Conservation (phyloP, 2,329 filamentous ascomycete genomes). For the Monosporascus sp. region DNA sequence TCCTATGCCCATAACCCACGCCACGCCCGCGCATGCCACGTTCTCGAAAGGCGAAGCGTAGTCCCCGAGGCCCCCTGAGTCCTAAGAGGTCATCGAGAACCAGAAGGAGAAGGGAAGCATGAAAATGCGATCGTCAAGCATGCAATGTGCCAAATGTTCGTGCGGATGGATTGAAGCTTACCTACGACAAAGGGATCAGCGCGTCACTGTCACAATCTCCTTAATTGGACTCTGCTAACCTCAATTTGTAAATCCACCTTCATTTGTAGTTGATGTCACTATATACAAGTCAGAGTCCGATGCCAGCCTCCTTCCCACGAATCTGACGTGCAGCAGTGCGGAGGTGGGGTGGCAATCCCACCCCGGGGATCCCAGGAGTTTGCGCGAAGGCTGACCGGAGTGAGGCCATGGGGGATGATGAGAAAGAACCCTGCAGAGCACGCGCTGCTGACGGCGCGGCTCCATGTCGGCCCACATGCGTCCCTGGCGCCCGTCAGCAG, state of each 20-base stretch:
- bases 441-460: background rate
- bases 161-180: background rate
- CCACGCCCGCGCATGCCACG: too few species aligned
- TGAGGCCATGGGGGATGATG: too few species aligned
- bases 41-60: too few species aligned
- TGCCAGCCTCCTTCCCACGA: background rate
- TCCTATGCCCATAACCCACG: too few species aligned
- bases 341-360: background rate
- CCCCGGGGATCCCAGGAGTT: background rate
- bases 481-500: background rate
- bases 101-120: background rate
- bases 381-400: too few species aligned
- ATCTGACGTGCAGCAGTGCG: background rate
- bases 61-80: background rate
- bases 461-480: background rate
- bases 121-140: background rate
- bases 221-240: background rate
- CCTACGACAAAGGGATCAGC: background rate
- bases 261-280: background rate
- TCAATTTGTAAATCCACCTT: background rate
- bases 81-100: background rate
- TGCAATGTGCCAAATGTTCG: background rate
- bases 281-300: background rate
- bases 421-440: background rate
- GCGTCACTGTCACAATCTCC: background rate